phyloP scores from a whole-genome alignment of 2,329 filamentous ascomycete species.

The Helminthosporium solani region DNA sequence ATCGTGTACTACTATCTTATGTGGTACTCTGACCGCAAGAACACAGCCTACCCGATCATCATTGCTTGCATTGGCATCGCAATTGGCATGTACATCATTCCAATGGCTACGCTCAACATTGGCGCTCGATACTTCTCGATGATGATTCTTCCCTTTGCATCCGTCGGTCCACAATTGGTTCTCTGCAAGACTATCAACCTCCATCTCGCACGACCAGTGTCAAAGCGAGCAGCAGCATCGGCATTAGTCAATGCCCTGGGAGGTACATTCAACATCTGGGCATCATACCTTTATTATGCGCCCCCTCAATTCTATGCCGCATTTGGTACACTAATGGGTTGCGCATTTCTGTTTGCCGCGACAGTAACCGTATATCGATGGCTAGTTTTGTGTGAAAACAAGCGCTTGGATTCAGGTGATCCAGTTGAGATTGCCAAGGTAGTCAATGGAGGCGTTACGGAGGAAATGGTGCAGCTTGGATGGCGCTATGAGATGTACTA shows the following conservation, averaged over 20 bases:
- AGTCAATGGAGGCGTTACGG: conserved; percentile 22
- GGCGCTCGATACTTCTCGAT: conserved; percentile 37
- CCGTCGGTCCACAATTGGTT: conserved; percentile 22
- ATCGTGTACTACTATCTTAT: conserved; percentile 50
- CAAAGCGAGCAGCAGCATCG: conserved; percentile 23
- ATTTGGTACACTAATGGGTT: conserved; percentile 25
- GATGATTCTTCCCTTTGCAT: conserved; percentile 25
- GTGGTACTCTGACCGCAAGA: conserved; percentile 47
- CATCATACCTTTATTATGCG: conserved; percentile 25
- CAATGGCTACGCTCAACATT: conserved; percentile 31
- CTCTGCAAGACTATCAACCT: conserved; percentile 26
- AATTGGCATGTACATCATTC: conserved; percentile 39
- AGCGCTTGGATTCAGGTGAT: conserved; percentile 18
- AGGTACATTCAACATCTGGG: conserved; percentile 24
- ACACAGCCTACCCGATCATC: conserved; percentile 45
- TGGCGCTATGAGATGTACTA: conserved; percentile 28
- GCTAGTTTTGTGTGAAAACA: conserved; percentile 24
- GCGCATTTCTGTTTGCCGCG: conserved; percentile 17
- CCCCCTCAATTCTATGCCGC: conserved; percentile 25
- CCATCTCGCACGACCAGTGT: conserved; percentile 21
- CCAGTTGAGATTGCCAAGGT: conserved; percentile 24
- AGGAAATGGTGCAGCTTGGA: conserved; percentile 21
- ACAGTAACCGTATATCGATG: conserved; percentile 23
- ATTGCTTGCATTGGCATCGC: conserved; percentile 42
- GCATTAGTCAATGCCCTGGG: conserved; percentile 23